A percentile compares a stretch with the other conserved stretches of the same genome.
Conservation (phyloP, 768 basidiomycete genomes). For the Agaricus blazei region DNA sequence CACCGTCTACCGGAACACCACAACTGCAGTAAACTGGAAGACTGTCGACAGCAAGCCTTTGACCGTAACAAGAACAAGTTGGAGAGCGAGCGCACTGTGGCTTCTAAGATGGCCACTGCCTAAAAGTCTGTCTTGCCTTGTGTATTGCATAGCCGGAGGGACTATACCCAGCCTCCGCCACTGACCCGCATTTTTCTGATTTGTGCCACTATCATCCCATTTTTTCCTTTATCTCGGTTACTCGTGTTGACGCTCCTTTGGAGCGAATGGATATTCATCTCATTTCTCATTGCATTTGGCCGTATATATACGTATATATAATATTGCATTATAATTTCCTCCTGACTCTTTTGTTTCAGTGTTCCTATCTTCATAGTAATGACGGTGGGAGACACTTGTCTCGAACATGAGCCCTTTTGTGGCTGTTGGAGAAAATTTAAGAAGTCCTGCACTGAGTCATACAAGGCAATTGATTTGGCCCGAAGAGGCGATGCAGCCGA, state of each 20-base stretch:
- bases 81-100: conserved; percentile 84
- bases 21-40: conserved; percentile 75
- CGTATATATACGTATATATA: background rate
- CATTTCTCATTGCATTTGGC: conserved; percentile 6
- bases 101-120: conserved; percentile 81
- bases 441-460: too few species aligned
- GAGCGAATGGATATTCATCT: conserved; percentile 2
- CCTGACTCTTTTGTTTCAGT: background rate
- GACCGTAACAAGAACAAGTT: conserved; percentile 83
- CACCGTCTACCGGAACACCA: conserved; percentile 91
- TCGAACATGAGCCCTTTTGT: too few species aligned
- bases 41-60: conserved; percentile 85
- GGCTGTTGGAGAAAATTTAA: too few species aligned
- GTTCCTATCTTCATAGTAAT: background rate
- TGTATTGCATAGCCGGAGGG: background rate
- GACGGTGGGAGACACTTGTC: too few species aligned
- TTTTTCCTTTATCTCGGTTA: background rate
- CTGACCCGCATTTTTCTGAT: conserved; percentile 5
- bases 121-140: conserved; percentile 24
- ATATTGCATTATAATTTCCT: conserved; percentile 12
- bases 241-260: conserved; percentile 2
- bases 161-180: conserved; percentile 11
- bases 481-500: too few species aligned
- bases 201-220: background rate
- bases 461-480: too few species aligned